Evolutionary conservation across 1,284 basidiomycete species (phyloP).

Genomic region (Trichosporon sp.): DNA sequence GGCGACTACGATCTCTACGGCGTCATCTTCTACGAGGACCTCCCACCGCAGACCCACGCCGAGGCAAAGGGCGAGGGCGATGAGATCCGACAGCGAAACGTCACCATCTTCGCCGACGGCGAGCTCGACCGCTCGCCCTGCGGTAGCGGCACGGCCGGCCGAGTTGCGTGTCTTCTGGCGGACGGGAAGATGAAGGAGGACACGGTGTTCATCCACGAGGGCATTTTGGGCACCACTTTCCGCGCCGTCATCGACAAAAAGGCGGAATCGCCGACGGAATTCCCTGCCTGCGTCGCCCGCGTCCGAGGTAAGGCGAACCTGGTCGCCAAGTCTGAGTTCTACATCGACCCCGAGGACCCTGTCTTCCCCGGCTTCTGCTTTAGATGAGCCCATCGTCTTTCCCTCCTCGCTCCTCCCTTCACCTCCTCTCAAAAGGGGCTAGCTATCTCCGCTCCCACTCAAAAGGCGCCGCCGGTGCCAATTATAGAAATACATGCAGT

Average conservation of each 20-base stretch:
- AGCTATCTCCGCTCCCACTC: no score
- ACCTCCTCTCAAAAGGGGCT: no score
- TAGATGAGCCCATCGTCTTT: conserved; percentile 6
- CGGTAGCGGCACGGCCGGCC: conserved; percentile 50
- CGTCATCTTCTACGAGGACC: conserved; percentile 19
- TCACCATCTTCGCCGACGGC: conserved; percentile 47
- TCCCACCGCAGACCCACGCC: neutral
- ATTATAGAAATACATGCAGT: neutral
- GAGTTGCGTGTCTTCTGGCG: conserved; percentile 48
- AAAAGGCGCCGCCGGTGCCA: no score
- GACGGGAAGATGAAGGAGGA: conserved; percentile 27
- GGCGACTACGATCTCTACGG: conserved; percentile 16
- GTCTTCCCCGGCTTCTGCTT: conserved; percentile 21
- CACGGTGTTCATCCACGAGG: conserved; percentile 9
- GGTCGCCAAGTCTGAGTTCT: conserved; percentile 11
- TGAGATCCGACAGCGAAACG: conserved; percentile 12
- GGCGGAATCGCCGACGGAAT: conserved; percentile 3
- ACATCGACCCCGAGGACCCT: conserved; percentile 15
- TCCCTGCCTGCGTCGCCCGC: conserved; percentile 11
- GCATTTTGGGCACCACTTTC: conserved; percentile 17
- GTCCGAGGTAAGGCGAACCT: conserved; percentile 17
- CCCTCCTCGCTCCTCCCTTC: no score
- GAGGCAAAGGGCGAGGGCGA: neutral
- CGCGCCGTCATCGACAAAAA: neutral
- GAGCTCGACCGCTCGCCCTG: conserved; percentile 52